A percentile compares a stretch with the other conserved stretches of the same genome.
Conservation (phyloP, 2,329 filamentous ascomycete species). For the Aspergillus ibericus region DNA sequence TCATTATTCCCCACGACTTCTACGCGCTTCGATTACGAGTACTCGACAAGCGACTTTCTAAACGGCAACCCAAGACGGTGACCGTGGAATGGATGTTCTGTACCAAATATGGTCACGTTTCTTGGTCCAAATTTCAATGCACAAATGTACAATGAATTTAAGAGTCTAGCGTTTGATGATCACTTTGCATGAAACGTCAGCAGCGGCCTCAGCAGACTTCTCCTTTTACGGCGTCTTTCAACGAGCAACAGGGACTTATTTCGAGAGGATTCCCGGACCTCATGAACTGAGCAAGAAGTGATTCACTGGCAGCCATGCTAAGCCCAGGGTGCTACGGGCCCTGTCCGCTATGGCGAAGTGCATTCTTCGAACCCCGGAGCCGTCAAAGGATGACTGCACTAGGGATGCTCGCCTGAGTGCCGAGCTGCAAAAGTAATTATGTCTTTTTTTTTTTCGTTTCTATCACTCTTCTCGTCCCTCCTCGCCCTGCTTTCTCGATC, state of each 20-base stretch:
- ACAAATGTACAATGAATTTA: slow-evolving; percentile 74
- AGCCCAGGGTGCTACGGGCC: slow-evolving; percentile 50
- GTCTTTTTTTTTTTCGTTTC: slow-evolving; percentile 19
- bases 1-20: slow-evolving; percentile 18
- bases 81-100: slow-evolving; percentile 58
- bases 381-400: slow-evolving; percentile 55
- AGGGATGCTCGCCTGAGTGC: slow-evolving; percentile 53
- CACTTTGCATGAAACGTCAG: slow-evolving; percentile 51
- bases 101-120: slow-evolving; percentile 77
- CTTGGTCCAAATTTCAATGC: slow-evolving; percentile 72
- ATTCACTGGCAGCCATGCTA: slow-evolving; percentile 30
- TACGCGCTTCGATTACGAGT: slow-evolving; percentile 48
- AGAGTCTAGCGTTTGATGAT: slow-evolving; percentile 66
- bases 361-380: slow-evolving; percentile 54
- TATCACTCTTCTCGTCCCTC: slow-evolving; percentile 12
- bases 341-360: slow-evolving; percentile 56
- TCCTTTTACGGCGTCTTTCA: slow-evolving; percentile 62
- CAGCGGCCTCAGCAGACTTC: slow-evolving; percentile 62
- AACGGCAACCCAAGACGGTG: slow-evolving; percentile 38
- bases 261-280: slow-evolving; percentile 56
- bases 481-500: slow-evolving; percentile 5
- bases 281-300: slow-evolving; percentile 52
- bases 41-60: slow-evolving; percentile 50
- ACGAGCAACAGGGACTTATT: slow-evolving; percentile 50
- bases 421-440: slow-evolving; percentile 50